A percentile compares a stretch with the other conserved stretches of the same genome.
phyloP scores from a whole-genome alignment of 495 filamentous ascomycete species.

The Hypoxylon lienhwacheense region DNA sequence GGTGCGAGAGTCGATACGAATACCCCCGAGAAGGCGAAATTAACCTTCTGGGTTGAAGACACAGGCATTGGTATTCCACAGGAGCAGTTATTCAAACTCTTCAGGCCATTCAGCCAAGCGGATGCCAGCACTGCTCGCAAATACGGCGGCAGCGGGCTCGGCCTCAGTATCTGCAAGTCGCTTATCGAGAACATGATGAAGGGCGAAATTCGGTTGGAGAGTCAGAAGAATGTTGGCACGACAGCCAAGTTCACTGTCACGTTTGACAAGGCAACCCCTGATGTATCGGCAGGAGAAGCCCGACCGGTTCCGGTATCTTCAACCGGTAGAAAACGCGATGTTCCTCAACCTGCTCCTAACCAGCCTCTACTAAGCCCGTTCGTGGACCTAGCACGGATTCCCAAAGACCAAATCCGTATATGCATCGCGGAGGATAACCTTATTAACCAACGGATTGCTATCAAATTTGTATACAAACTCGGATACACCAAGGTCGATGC shows the following conservation, averaged over 20 bases:
- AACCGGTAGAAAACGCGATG: conserved; percentile 44
- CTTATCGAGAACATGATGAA: conserved; percentile 90
- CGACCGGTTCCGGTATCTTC: conserved; percentile 38
- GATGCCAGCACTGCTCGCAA: conserved; percentile 84
- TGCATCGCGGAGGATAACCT: conserved; percentile 92
- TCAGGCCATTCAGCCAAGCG: conserved; percentile 88
- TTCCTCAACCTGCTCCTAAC: conserved; percentile 33
- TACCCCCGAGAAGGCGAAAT: conserved; percentile 64
- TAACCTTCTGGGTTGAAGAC: conserved; percentile 85
- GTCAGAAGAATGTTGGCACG: conserved; percentile 71
- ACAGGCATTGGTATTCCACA: conserved; percentile 87
- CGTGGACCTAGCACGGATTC: conserved; percentile 65
- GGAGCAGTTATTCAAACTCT: conserved; percentile 79
- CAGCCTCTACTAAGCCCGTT: conserved; percentile 56
- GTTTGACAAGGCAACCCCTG: conserved; percentile 71
- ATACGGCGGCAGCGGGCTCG: conserved; percentile 88
- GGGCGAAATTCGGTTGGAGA: conserved; percentile 81
- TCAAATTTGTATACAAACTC: conserved; percentile 82
- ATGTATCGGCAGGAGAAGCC: conserved; percentile 54
- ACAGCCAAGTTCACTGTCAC: conserved; percentile 82
- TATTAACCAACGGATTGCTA: conserved; percentile 89
- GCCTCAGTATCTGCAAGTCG: conserved; percentile 91
- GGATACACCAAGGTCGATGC: conserved; percentile 78
- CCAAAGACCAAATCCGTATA: conserved; percentile 75
- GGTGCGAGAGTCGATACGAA: conserved; percentile 70